These are phyloP conservation scores for Astrocystis sublimbata DNA, from an alignment of 495 filamentous ascomycete genomes.

Conservation along the genomic window DNA sequence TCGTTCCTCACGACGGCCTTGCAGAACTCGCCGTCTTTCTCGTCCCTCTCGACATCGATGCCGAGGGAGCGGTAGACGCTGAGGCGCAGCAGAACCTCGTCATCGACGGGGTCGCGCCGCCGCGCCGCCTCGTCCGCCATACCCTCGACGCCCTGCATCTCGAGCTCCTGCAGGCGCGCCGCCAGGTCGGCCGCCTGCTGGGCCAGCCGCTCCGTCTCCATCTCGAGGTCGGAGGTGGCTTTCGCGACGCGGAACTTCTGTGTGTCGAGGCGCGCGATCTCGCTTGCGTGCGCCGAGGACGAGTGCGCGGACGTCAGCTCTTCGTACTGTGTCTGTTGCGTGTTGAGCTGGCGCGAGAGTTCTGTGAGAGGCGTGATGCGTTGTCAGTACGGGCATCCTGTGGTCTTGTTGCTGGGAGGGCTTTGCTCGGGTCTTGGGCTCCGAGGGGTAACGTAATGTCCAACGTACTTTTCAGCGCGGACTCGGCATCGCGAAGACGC, in stretches of 20 bases:
- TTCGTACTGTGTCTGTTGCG: conserved; percentile 65
- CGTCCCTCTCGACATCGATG: conserved; percentile 83
- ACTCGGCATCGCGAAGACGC: conserved; percentile 70
- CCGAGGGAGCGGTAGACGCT: conserved; percentile 90
- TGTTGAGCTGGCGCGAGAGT: conserved; percentile 70
- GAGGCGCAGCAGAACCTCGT: conserved; percentile 67
- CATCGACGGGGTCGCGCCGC: conserved; percentile 43
- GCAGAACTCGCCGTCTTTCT: conserved; percentile 73
- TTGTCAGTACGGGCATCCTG: conserved; percentile 1
- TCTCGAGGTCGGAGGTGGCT: conserved; percentile 81
- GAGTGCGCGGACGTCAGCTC: conserved; percentile 72
- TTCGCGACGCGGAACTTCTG: conserved; percentile 96
- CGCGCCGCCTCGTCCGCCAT: conserved; percentile 35
- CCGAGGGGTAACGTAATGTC: conserved; percentile 47
- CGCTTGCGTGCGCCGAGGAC: conserved; percentile 70
- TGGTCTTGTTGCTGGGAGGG: background rate
- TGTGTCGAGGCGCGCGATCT: conserved; percentile 82
- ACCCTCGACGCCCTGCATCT: conserved; percentile 76
- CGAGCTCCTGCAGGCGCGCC: conserved; percentile 74
- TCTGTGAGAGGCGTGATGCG: conserved; percentile 34
- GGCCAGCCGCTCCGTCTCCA: conserved; percentile 85
- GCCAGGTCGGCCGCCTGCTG: conserved; percentile 76
- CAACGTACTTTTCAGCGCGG: conserved; percentile 66
- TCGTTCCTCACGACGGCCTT: conserved; percentile 86
- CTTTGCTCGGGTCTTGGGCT: background rate